Evolutionary conservation across 164 flowering plant species (phyloP).

Genomic region (Nymphaea thermarum): DNA sequence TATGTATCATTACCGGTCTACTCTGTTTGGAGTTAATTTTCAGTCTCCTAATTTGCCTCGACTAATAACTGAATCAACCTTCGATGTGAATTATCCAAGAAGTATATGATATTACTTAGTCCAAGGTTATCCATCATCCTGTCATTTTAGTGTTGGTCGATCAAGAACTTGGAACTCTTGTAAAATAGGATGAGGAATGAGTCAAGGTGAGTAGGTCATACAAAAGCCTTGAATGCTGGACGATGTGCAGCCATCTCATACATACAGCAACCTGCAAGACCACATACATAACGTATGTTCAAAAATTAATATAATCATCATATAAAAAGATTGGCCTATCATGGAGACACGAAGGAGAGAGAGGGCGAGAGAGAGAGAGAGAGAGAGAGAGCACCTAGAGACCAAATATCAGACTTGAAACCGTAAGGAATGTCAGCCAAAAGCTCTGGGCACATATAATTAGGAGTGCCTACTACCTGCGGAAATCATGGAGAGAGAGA

Average conservation of each 20-base stretch:
- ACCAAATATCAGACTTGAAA: constrained; percentile 99
- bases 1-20: too few relatives aligned
- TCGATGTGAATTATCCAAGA: too few relatives aligned
- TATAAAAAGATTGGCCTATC: background rate
- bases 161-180: background rate
- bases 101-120: too few relatives aligned
- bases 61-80: too few relatives aligned
- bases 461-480: constrained; percentile 98
- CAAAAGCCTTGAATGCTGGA: constrained; percentile 98
- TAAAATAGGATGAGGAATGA: background rate
- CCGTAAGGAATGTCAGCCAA: constrained; percentile 99
- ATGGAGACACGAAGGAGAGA: background rate
- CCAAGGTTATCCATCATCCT: too few relatives aligned
- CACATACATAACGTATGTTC: constrained; percentile 4
- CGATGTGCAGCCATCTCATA: constrained; percentile 99
- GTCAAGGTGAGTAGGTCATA: constrained; percentile 24
- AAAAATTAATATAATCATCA: background rate
- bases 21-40: too few relatives aligned
- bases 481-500: background rate
- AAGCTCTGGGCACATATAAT: constrained; percentile 99
- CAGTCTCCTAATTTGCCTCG: too few relatives aligned
- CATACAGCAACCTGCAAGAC: constrained; percentile 80
- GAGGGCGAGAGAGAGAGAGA: too few relatives aligned
- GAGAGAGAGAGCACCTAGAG: constrained; percentile 48
- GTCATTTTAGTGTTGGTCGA: too few relatives aligned